Conservation (phyloP, 1,139 yeast genomes). For the Diutina scorzettiae region DNA sequence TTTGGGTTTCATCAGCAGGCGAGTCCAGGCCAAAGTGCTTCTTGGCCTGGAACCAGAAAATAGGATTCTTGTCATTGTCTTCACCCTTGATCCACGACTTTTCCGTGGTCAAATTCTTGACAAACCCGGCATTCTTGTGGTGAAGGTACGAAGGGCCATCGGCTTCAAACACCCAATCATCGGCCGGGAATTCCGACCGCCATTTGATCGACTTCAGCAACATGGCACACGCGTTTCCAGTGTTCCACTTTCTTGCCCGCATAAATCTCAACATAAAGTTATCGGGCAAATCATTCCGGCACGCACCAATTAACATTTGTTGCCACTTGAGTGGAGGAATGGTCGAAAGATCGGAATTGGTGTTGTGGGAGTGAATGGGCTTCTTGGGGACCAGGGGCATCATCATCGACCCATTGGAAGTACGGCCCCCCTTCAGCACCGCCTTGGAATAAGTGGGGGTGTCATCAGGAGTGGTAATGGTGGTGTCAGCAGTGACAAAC, state of each 20-base stretch:
- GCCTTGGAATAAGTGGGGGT: background rate
- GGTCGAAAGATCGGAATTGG: background rate
- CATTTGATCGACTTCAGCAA: constrained; percentile 54
- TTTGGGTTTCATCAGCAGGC: constrained; percentile 53
- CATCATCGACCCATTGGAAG: constrained; percentile 4
- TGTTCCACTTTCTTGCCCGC: constrained; percentile 70
- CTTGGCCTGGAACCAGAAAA: constrained; percentile 59
- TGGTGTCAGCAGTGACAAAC: constrained; percentile 27
- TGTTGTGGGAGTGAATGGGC: background rate
- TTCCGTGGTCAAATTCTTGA: constrained; percentile 39
- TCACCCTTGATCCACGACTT: constrained; percentile 57
- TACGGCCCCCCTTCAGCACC: background rate
- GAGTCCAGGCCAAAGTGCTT: constrained; percentile 64
- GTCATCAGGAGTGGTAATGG: constrained; percentile 13
- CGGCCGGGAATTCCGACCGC: constrained; percentile 51
- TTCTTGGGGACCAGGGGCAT: constrained; percentile 3
- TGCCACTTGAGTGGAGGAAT: constrained; percentile 10
- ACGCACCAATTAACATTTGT: constrained; percentile 40
- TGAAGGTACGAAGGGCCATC: constrained; percentile 30
- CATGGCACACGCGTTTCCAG: constrained; percentile 54
- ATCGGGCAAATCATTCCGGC: constrained; percentile 64
- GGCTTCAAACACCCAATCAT: constrained; percentile 43
- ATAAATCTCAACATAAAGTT: constrained; percentile 22
- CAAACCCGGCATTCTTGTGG: constrained; percentile 26
- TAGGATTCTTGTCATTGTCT: constrained; percentile 56